Conservation (phyloP, 139 green algal species). For the Chlorella ohadii region DNA sequence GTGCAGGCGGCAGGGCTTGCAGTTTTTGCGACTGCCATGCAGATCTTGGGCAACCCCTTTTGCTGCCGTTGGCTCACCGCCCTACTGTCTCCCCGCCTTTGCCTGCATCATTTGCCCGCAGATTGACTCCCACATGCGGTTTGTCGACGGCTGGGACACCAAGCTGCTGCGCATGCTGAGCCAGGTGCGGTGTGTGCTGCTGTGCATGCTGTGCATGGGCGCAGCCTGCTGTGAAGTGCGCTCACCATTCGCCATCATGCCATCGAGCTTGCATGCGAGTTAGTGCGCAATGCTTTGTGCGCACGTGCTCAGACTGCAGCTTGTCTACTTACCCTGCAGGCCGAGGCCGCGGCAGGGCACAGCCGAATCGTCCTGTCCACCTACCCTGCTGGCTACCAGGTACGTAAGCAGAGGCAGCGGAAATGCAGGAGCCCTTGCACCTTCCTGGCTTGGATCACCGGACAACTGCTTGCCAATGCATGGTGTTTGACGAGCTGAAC, state of each 20-base stretch:
- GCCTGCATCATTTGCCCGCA: neutral
- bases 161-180: constrained; percentile 44
- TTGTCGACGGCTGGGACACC: constrained; percentile 49
- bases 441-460: too few relatives aligned
- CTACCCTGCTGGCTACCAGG: constrained; percentile 73
- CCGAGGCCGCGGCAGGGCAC: constrained; percentile 19
- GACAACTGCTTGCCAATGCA: too few relatives aligned
- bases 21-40: too few relatives aligned
- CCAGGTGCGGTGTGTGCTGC: neutral
- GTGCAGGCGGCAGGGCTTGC: too few relatives aligned
- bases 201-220: too few relatives aligned
- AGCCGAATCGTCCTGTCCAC: constrained; percentile 69
- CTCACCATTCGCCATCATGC: too few relatives aligned
- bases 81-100: neutral
- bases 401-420: neutral
- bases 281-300: too few relatives aligned
- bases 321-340: neutral
- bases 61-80: neutral
- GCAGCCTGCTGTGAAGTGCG: too few relatives aligned
- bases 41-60: neutral
- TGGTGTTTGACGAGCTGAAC: too few relatives aligned
- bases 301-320: too few relatives aligned
- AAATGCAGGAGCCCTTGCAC: too few relatives aligned
- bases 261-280: too few relatives aligned
- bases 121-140: constrained; percentile 80